Conservation (phyloP, 2,329 filamentous ascomycete genomes). For the Trichophyton simii region DNA sequence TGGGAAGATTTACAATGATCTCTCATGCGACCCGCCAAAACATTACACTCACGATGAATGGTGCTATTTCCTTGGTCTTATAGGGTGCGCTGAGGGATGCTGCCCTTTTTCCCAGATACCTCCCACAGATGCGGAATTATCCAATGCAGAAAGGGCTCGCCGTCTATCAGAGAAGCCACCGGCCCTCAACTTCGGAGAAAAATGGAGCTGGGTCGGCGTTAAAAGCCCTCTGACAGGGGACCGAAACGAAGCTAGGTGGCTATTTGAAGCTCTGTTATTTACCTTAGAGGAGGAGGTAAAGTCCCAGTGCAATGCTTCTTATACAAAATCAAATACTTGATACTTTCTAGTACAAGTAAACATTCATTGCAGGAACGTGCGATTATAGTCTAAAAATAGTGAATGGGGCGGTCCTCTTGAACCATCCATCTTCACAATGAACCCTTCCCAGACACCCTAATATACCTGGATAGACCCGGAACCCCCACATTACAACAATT, state of each 20-base stretch:
- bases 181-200: constrained; percentile 6
- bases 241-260: constrained; percentile 33
- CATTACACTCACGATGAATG: constrained; percentile 34
- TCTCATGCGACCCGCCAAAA: constrained; percentile 22
- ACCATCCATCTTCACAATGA: not conserved
- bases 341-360: not conserved
- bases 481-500: not conserved
- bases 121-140: constrained; percentile 2
- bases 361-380: not conserved
- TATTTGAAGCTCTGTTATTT: constrained; percentile 28
- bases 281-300: constrained; percentile 29
- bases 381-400: not conserved
- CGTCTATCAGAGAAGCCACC: constrained; percentile 1
- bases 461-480: not conserved
- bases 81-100: constrained; percentile 35
- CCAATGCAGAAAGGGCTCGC: not conserved
- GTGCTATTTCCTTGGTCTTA: constrained; percentile 38
- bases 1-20: constrained; percentile 27
- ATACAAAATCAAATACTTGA: not conserved
- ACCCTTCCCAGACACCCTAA: not conserved
- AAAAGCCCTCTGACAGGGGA: constrained; percentile 29
- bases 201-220: constrained; percentile 33
- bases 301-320: constrained; percentile 15
- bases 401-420: not conserved
- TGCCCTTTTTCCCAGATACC: constrained; percentile 21